These are phyloP conservation scores for Flaveria trinervia DNA, from an alignment of 129 eudicot genomes.

Conservation along the genomic window DNA sequence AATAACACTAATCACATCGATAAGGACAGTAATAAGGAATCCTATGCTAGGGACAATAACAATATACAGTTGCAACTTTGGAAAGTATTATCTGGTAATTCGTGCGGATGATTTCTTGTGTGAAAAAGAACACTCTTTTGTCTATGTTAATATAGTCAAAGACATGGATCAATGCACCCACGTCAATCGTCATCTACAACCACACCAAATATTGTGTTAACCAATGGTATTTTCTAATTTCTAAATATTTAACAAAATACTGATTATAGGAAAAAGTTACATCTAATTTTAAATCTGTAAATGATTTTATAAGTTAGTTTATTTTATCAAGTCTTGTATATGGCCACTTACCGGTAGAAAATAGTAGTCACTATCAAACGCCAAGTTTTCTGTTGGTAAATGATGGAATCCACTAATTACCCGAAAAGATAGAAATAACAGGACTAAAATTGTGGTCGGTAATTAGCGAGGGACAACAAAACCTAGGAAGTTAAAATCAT, in stretches of 20 bases:
- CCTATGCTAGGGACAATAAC: constrained; percentile 19
- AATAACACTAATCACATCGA: background rate
- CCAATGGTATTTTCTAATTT: background rate
- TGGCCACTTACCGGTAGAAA: too few relatives aligned
- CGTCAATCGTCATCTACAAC: background rate
- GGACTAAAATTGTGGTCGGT: too few relatives aligned
- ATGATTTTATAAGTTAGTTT: too few relatives aligned
- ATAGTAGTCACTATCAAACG: too few relatives aligned
- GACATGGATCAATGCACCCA: background rate
- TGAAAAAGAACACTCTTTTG: constrained; percentile 21
- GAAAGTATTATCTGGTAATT: constrained; percentile 22
- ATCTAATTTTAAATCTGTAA: background rate
- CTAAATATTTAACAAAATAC: background rate
- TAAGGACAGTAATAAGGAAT: background rate
- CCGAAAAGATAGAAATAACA: too few relatives aligned
- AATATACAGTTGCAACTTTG: constrained; percentile 7
- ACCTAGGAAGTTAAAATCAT: too few relatives aligned
- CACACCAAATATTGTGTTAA: background rate
- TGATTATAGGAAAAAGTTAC: background rate
- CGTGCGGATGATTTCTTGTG: constrained; percentile 19
- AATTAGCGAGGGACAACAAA: too few relatives aligned
- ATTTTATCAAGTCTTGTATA: background rate
- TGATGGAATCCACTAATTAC: too few relatives aligned
- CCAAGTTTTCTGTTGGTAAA: too few relatives aligned
- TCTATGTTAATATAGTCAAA: background rate